Evolutionary conservation across 2,329 filamentous ascomycete species (phyloP), one percentile per base, ranked within the genome.

Genomic region (Aaosphaeria pasadenensis): DNA sequence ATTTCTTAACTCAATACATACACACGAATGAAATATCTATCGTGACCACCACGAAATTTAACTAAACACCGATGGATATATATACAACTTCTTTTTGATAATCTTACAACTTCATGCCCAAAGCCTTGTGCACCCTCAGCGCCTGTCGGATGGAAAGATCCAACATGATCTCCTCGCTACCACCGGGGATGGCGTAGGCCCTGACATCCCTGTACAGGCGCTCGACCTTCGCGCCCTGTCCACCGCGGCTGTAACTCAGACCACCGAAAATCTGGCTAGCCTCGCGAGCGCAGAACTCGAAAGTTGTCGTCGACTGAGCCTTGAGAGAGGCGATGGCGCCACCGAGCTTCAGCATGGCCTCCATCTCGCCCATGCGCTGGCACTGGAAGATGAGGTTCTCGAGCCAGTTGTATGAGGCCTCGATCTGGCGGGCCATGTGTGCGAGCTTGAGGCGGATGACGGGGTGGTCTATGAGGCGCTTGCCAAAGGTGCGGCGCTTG

Each of bases 361-460:
- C 90, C 44, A 87, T 91, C 71, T 97, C 91, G 54, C 85, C 84
- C 92, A 97, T 97, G 74, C 85, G 85, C 74, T 91, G 77, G 76
- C 89, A 94, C 75, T 99, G 94, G 78, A 84, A 96, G 71, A 97
- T 86, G 53, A 97, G 77, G 70, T 89, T 95, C 79, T 99, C 94
- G 49, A 97, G 83, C 94, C 94, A 99, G 74, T 88, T 88, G 77
- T 94, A 94, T n/a, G 86, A 89, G 28, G 94, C 91, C 75, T 99
- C 94, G 71, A 97, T 95, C 76, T 97, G 94, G 48, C 94, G 86
- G 3, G 91, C 92, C 94, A 99, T 99, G 74, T 97, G 89, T 2
- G 94, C 94, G 39, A 99, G 87, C 79, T 97, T 97, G 76, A 96
- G 85, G 7, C 94, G 90, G 73, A 97, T 97, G 62, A 97, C 94